phyloP scores from a whole-genome alignment of 495 filamentous ascomycete species.

The Penicillium crystallinum region DNA sequence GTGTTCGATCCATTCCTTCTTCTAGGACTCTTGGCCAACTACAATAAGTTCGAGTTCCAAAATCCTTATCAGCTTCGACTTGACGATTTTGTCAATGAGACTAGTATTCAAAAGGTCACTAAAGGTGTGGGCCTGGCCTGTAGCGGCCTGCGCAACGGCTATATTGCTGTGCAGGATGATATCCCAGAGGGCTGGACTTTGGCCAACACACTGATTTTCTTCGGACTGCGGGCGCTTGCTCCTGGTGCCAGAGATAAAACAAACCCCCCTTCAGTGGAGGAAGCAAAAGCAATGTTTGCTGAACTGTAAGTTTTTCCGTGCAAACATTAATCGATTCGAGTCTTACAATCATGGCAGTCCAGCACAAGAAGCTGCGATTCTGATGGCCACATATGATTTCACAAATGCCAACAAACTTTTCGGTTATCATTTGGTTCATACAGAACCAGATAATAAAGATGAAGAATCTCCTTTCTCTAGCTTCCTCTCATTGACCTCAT shows the following conservation, averaged over 20 bases:
- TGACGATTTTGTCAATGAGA: conserved; percentile 97
- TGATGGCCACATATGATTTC: conserved; percentile 90
- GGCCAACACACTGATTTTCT: conserved; percentile 70
- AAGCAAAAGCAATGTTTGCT: conserved; percentile 72
- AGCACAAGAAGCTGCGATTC: conserved; percentile 65
- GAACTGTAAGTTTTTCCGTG: conserved; percentile 46
- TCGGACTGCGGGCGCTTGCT: conserved; percentile 75
- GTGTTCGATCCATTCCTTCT: conserved; percentile 74
- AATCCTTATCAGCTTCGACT: conserved; percentile 93
- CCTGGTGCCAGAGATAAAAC: conserved; percentile 55
- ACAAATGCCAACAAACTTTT: conserved; percentile 93
- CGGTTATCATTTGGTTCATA: conserved; percentile 72
- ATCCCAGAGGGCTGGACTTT: conserved; percentile 87
- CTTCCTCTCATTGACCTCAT: conserved; percentile 86
- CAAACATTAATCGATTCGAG: neutral
- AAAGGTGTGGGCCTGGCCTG: conserved; percentile 68
- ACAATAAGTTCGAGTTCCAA: conserved; percentile 99
- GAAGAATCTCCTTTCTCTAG: conserved; percentile 71
- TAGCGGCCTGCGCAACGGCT: conserved; percentile 59
- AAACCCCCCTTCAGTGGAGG: conserved; percentile 57
- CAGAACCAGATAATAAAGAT: conserved; percentile 54
- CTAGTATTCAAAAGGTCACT: conserved; percentile 75
- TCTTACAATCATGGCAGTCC: conserved; percentile 53
- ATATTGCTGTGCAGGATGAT: conserved; percentile 89
- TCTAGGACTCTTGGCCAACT: conserved; percentile 88